Percentiles rank a stretch among this genome's conserved stretches.
Evolutionary conservation across 2,329 filamentous ascomycete genomes (phyloP).

Genomic region (Fusarium anguioides): DNA sequence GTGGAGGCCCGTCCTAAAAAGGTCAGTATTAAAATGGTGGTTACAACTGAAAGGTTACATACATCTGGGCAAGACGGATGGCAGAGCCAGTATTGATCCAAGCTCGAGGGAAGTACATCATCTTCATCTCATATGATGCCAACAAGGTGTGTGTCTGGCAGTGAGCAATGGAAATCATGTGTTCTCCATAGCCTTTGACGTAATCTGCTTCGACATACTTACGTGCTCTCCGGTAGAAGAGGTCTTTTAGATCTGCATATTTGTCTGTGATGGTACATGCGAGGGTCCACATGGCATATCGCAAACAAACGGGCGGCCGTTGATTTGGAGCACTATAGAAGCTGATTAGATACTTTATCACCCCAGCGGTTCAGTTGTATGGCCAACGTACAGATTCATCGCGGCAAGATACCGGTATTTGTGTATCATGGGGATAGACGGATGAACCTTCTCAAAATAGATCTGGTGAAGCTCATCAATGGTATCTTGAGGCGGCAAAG

Average conservation of each 20-base stretch:
- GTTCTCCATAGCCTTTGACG: conserved; percentile 91
- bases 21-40: conserved; percentile 44
- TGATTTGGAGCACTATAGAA: conserved; percentile 75
- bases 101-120: conserved; percentile 95
- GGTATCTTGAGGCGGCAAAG: conserved; percentile 67
- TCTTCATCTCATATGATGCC: conserved; percentile 90
- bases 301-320: conserved; percentile 85
- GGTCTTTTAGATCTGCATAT: conserved; percentile 80
- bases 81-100: conserved; percentile 92
- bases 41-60: conserved; percentile 43
- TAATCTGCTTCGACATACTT: conserved; percentile 93
- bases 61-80: conserved; percentile 87
- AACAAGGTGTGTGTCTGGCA: conserved; percentile 86
- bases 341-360: conserved; percentile 20
- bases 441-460: conserved; percentile 92
- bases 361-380: neutral
- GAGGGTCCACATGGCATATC: conserved; percentile 96
- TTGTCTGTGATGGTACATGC: conserved; percentile 89
- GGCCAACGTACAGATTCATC: conserved; percentile 76
- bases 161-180: conserved; percentile 86
- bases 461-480: conserved; percentile 90
- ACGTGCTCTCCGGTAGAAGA: conserved; percentile 89
- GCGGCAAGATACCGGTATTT: conserved; percentile 86
- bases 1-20: conserved; percentile 85
- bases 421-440: conserved; percentile 88